These are phyloP conservation scores for Aspergillus panamensis DNA, from an alignment of 495 filamentous ascomycete genomes.

Conservation along the genomic window DNA sequence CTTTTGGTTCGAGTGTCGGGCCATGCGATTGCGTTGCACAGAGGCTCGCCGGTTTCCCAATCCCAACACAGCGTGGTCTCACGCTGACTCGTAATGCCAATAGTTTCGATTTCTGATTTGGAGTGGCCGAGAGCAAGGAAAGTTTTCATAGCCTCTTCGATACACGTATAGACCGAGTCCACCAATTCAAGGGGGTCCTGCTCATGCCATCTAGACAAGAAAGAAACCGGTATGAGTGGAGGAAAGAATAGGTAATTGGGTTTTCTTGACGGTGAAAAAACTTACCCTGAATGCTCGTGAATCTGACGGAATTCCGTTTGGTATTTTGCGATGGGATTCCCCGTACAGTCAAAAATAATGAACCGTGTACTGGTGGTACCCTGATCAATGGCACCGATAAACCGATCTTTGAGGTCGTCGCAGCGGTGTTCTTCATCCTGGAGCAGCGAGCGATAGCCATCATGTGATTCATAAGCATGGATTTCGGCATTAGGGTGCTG, in stretches of 20 bases:
- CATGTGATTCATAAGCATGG: constrained; percentile 31
- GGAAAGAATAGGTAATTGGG: not conserved
- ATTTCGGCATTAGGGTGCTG: constrained; percentile 25
- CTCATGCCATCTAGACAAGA: constrained; percentile 75
- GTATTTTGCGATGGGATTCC: constrained; percentile 78
- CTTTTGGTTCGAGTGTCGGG: constrained; percentile 81
- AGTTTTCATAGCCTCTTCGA: constrained; percentile 71
- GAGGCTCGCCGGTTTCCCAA: constrained; percentile 73
- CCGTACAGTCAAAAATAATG: constrained; percentile 81
- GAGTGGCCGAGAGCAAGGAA: constrained; percentile 71
- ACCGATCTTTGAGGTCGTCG: constrained; percentile 44
- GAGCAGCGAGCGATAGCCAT: constrained; percentile 43
- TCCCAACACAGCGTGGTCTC: constrained; percentile 95
- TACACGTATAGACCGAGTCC: constrained; percentile 75
- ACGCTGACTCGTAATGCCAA: constrained; percentile 93
- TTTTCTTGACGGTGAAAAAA: constrained; percentile 12
- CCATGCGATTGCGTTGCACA: constrained; percentile 92
- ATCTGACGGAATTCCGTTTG: constrained; percentile 89
- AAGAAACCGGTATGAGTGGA: constrained; percentile 12
- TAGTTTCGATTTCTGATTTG: constrained; percentile 69
- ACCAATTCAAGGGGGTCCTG: constrained; percentile 84
- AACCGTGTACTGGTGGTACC: constrained; percentile 93
- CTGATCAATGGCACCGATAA: constrained; percentile 79
- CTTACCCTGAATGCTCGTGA: constrained; percentile 86
- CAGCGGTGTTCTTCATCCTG: constrained; percentile 34